These are phyloP conservation scores for Tetraselmis chui DNA, from an alignment of 139 green algal species.

Conservation along the genomic window DNA sequence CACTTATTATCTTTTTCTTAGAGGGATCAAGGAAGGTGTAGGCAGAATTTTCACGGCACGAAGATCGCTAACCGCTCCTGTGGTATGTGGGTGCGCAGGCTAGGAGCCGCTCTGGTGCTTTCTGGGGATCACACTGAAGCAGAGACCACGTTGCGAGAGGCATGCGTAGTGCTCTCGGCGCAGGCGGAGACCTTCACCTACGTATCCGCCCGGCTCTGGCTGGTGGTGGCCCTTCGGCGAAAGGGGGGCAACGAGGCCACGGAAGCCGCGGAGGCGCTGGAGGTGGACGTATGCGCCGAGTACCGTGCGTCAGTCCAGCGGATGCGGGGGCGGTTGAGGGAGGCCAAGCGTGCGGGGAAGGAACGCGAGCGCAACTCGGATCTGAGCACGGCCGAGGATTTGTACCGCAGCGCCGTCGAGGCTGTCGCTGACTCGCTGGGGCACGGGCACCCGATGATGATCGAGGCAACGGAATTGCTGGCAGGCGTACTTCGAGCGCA, in stretches of 20 bases:
- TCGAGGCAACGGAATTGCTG: not conserved
- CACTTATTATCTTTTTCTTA: too few species aligned
- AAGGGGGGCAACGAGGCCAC: not conserved
- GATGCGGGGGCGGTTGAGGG: not conserved
- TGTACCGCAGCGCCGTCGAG: not conserved
- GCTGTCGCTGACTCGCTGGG: not conserved
- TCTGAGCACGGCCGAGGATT: not conserved
- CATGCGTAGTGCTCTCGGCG: not conserved
- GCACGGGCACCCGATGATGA: not conserved
- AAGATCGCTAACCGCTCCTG: too few species aligned
- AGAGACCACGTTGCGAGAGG: not conserved
- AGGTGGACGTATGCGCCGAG: not conserved
- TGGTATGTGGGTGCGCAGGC: too few species aligned
- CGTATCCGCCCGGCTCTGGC: not conserved
- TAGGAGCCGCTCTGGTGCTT: not conserved
- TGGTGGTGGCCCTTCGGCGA: not conserved
- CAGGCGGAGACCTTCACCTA: not conserved
- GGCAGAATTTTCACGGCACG: too few species aligned
- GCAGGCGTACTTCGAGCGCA: not conserved
- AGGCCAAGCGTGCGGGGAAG: not conserved
- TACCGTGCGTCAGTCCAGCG: not conserved
- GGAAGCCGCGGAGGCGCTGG: not conserved
- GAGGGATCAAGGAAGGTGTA: too few species aligned
- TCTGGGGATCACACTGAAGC: not conserved
- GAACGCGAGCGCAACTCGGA: not conserved